A percentile compares a stretch with the other conserved stretches of the same genome.
Evolutionary conservation across 140 eudicot genomes (phyloP).

Genomic region (Anethum foeniculum): DNA sequence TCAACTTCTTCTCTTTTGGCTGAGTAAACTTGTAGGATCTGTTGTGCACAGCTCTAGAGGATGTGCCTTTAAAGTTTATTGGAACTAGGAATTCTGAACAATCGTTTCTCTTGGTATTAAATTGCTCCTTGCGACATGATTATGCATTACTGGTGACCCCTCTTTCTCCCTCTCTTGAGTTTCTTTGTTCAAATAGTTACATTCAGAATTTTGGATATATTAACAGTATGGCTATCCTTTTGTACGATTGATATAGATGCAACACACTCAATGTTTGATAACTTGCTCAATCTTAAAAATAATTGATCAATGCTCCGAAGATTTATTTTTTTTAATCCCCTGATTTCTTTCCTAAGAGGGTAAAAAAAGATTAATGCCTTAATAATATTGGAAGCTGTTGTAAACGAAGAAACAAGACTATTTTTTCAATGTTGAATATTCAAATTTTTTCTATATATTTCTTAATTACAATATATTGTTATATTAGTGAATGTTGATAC

Average conservation of each 20-base stretch:
- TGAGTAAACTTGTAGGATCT: no score
- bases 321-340: no score
- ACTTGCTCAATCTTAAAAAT: no score
- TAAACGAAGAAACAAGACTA: neutral
- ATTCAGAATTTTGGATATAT: no score
- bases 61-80: neutral
- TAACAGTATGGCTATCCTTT: no score
- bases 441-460: no score
- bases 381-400: neutral
- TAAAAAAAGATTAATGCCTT: no score
- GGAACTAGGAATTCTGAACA: neutral
- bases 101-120: neutral
- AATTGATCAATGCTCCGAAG: neutral
- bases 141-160: neutral
- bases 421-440: no score
- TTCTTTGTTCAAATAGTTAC: neutral
- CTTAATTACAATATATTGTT: no score
- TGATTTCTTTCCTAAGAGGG: neutral
- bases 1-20: neutral
- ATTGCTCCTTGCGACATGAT: neutral
- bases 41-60: neutral
- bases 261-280: no score
- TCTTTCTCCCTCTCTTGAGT: neutral
- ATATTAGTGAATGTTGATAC: neutral
- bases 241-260: no score